phyloP scores from a whole-genome alignment of 495 filamentous ascomycete species.

The Penicillium roqueforti region DNA sequence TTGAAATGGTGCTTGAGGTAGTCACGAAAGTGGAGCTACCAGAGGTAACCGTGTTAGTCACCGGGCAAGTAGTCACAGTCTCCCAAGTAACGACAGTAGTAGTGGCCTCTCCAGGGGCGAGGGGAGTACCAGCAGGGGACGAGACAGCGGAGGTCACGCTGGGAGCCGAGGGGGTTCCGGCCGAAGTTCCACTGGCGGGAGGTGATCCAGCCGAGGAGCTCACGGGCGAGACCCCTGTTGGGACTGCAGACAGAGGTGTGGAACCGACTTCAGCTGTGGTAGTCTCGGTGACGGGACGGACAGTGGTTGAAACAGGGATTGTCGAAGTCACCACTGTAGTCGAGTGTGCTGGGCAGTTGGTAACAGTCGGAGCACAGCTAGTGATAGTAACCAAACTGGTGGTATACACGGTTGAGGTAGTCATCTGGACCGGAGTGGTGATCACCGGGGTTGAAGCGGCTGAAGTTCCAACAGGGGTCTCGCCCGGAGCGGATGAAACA shows the following conservation, averaged over 20 bases:
- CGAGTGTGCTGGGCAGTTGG: conserved; percentile 53
- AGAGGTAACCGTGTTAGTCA: conserved; percentile 34
- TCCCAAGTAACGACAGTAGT: conserved; percentile 16
- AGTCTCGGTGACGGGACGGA: conserved; percentile 45
- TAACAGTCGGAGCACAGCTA: conserved; percentile 54
- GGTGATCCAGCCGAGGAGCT: not conserved
- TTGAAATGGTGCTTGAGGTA: conserved; percentile 34
- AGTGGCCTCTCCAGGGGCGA: conserved; percentile 3
- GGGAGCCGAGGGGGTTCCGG: not conserved
- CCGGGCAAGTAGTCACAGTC: conserved; percentile 39
- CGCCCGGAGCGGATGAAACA: not conserved
- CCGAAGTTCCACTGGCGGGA: not conserved
- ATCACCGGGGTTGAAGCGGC: not conserved
- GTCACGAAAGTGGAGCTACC: conserved; percentile 28
- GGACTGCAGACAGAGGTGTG: conserved; percentile 2
- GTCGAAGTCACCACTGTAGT: conserved; percentile 52
- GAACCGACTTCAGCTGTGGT: conserved; percentile 26
- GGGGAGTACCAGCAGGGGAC: not conserved
- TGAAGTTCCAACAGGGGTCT: not conserved
- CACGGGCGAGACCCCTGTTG: not conserved
- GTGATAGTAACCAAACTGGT: conserved; percentile 57
- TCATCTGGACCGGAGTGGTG: conserved; percentile 30
- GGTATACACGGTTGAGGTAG: conserved; percentile 56
- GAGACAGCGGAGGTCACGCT: not conserved
- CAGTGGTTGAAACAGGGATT: conserved; percentile 56